These are phyloP conservation scores for Chlamydomonas sp. DNA, from an alignment of 139 green algal genomes.

Conservation along the genomic window DNA sequence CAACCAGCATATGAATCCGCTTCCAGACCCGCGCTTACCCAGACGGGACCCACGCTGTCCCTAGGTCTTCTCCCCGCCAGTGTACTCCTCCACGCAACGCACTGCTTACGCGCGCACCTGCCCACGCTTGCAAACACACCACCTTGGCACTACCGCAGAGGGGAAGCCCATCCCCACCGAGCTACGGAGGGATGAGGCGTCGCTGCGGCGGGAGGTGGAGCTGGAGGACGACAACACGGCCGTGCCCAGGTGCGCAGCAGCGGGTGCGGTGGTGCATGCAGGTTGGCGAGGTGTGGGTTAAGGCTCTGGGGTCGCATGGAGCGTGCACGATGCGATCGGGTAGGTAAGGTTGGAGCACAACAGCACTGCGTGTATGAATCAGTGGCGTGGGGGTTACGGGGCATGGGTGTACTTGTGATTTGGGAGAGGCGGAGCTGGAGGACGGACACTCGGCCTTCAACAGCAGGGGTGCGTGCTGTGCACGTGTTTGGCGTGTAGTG, in stretches of 20 bases:
- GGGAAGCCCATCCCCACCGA: constrained; percentile 98
- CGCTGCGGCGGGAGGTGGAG: constrained; percentile 85
- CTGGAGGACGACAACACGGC: constrained; percentile 98
- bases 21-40: neutral
- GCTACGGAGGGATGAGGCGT: constrained; percentile 81
- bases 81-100: neutral
- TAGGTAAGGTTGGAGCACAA: no score
- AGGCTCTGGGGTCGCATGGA: neutral
- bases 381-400: no score
- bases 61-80: neutral
- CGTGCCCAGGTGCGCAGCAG: constrained; percentile 44
- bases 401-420: no score
- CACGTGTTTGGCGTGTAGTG: no score
- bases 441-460: no score
- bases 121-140: neutral
- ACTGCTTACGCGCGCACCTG: neutral
- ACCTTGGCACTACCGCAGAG: constrained; percentile 69
- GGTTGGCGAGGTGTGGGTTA: neutral
- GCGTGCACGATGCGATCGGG: no score
- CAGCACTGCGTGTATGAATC: no score
- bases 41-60: neutral
- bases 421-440: no score
- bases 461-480: no score
- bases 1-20: neutral
- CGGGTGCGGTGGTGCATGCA: no score